phyloP scores from a whole-genome alignment of 2,329 filamentous ascomycete genomes.

The Sporothrix luriei region DNA sequence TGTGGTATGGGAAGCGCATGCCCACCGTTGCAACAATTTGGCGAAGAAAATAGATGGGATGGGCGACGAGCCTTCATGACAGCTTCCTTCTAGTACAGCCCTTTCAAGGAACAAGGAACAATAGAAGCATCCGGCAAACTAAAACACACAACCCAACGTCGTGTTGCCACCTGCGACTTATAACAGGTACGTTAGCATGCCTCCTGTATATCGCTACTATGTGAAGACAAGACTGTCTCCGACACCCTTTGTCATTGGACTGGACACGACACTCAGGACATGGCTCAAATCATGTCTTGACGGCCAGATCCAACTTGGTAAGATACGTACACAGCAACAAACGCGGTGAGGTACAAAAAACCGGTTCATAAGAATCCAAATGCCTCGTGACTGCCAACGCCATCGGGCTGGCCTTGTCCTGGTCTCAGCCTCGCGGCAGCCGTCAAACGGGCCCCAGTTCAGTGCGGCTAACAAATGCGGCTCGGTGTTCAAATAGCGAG shows the following conservation, averaged over 20 bases:
- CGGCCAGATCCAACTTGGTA: background rate
- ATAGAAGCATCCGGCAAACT: too few relatives aligned
- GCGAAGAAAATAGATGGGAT: background rate
- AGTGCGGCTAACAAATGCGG: background rate
- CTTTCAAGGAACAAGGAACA: too few relatives aligned
- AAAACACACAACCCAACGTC: too few relatives aligned
- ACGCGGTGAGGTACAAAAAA: background rate
- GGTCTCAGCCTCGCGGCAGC: slow-evolving; percentile 12
- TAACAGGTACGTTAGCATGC: too few relatives aligned
- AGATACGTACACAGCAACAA: background rate
- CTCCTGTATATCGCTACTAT: too few relatives aligned
- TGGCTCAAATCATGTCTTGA: background rate
- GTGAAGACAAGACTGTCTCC: too few relatives aligned
- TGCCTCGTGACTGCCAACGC: background rate
- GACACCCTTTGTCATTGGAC: background rate
- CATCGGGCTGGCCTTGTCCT: background rate
- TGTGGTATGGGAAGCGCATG: background rate
- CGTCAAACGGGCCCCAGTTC: background rate
- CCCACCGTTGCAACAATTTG: background rate
- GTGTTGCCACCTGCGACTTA: too few relatives aligned
- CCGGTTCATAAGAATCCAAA: background rate
- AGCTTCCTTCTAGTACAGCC: background rate
- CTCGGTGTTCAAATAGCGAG: slow-evolving; percentile 17
- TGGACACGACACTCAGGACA: background rate
- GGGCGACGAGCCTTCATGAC: background rate